Percentiles rank a stretch among this genome's conserved stretches.
These are phyloP conservation scores for Pichia heedii DNA, from an alignment of 805 yeast species.

Conservation along the genomic window DNA sequence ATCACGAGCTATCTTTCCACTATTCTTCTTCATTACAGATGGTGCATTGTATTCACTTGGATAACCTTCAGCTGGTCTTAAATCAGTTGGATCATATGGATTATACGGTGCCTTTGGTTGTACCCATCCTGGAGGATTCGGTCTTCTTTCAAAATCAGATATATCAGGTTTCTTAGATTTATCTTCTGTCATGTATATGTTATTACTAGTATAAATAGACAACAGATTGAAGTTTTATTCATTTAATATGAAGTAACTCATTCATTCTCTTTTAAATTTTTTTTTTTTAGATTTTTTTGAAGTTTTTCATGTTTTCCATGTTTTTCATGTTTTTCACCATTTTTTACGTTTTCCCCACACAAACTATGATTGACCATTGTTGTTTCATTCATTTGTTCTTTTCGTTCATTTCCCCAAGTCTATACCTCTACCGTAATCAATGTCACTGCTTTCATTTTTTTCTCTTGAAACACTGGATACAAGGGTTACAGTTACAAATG, in stretches of 20 bases:
- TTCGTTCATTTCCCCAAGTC: no score
- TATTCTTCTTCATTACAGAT: conserved; percentile 42
- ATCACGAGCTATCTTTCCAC: conserved; percentile 43
- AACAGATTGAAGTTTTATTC: no score
- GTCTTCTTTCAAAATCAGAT: conserved; percentile 44
- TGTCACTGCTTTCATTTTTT: conserved; percentile 13
- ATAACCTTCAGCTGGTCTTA: conserved; percentile 74
- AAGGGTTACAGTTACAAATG: conserved; percentile 37
- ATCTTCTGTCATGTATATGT: neutral
- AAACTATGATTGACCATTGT: no score
- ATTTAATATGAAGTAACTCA: no score
- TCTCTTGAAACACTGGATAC: conserved; percentile 44
- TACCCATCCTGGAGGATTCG: conserved; percentile 72
- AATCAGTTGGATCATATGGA: conserved; percentile 72
- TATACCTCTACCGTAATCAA: neutral
- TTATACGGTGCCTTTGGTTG: conserved; percentile 80
- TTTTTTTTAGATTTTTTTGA: no score
- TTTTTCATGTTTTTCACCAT: no score
- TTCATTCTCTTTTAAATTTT: no score
- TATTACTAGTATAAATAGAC: neutral
- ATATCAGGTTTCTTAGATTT: conserved; percentile 1
- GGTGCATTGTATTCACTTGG: conserved; percentile 75
- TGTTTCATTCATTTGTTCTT: no score
- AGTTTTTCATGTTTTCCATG: no score
- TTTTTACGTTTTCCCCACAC: no score